These are phyloP conservation scores for Leccinum ochraceum DNA, from an alignment of 768 basidiomycete species.

Conservation along the genomic window DNA sequence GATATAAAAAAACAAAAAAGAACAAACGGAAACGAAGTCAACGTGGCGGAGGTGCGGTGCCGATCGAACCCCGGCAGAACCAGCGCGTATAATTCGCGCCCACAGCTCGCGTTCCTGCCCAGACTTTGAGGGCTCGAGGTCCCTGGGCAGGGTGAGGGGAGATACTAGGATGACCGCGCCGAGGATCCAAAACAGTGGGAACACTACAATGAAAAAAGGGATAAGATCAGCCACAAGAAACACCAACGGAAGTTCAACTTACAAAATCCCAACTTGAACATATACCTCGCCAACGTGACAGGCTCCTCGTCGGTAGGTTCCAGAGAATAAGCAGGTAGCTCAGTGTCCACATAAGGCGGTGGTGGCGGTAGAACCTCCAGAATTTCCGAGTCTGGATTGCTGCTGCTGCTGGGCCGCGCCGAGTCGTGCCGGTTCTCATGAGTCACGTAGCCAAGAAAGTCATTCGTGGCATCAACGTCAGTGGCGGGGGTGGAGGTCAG, in stretches of 20 bases:
- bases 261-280: conserved; percentile 55
- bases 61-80: neutral
- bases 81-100: conserved; percentile 33
- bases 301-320: conserved; percentile 34
- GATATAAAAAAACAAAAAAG: neutral
- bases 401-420: neutral
- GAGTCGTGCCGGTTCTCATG: conserved; percentile 35
- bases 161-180: conserved; percentile 42
- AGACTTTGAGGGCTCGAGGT: conserved; percentile 35
- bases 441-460: conserved; percentile 31
- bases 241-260: conserved; percentile 21
- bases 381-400: neutral
- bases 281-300: conserved; percentile 45
- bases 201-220: conserved; percentile 33
- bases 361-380: conserved; percentile 12
- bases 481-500: neutral
- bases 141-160: conserved; percentile 39
- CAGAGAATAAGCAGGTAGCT: conserved; percentile 36
- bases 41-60: neutral
- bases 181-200: conserved; percentile 50
- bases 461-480: conserved; percentile 21
- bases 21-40: neutral
- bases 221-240: neutral
- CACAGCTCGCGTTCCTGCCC: conserved; percentile 36
- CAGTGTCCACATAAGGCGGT: conserved; percentile 34